phyloP scores from a whole-genome alignment of 441 rosid species.

The Codiaeum variegatum region DNA sequence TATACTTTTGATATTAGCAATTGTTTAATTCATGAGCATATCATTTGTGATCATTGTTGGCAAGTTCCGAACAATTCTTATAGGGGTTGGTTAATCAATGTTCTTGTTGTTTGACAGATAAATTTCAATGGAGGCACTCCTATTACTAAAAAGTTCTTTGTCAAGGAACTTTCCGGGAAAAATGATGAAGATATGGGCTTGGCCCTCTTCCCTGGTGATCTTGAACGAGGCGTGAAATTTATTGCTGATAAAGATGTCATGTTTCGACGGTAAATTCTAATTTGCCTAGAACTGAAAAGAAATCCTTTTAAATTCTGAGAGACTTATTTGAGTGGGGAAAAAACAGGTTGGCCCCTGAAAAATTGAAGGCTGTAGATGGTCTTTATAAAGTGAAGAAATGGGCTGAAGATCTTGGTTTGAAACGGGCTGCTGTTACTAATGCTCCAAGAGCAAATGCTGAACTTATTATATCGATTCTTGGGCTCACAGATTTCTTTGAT shows the following conservation, averaged over 20 bases:
- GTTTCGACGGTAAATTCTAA: slow-evolving; percentile 55
- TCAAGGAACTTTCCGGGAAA: slow-evolving; percentile 67
- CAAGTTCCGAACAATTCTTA: background rate
- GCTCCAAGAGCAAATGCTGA: slow-evolving; percentile 88
- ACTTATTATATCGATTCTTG: slow-evolving; percentile 68
- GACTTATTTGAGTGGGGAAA: background rate
- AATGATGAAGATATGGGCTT: slow-evolving; percentile 72
- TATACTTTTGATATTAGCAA: no score
- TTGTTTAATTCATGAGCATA: background rate
- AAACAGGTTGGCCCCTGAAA: slow-evolving; percentile 65
- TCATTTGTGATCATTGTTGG: background rate
- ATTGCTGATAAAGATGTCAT: slow-evolving; percentile 72
- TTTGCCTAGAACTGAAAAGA: no score
- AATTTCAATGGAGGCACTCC: slow-evolving; percentile 82
- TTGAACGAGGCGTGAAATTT: slow-evolving; percentile 55
- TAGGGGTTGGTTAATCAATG: background rate
- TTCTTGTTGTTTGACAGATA: slow-evolving; percentile 41
- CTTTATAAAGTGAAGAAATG: slow-evolving; percentile 69
- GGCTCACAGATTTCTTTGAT: slow-evolving; percentile 69
- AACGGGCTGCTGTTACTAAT: slow-evolving; percentile 91
- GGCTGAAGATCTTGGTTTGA: slow-evolving; percentile 77
- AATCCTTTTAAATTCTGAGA: background rate
- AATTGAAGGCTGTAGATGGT: slow-evolving; percentile 59
- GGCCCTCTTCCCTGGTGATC: slow-evolving; percentile 65
- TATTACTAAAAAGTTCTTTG: slow-evolving; percentile 67